Conservation (phyloP, 768 basidiomycete species). For the Psilocybe tampanensis region DNA sequence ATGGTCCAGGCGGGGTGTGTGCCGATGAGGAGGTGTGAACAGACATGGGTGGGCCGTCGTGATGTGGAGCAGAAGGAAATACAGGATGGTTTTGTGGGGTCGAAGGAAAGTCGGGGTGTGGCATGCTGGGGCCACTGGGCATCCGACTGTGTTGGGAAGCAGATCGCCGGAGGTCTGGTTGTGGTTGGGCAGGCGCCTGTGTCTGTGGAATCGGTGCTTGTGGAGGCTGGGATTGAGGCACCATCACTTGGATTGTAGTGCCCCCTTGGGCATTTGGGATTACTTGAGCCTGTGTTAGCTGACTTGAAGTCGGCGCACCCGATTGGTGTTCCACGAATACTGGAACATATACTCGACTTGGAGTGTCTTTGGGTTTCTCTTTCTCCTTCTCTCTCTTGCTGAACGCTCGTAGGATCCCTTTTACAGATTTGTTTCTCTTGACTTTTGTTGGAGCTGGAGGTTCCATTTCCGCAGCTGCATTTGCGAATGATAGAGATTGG, state of each 20-base stretch:
- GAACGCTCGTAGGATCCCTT: slow-evolving; percentile 50
- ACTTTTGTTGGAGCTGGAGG: slow-evolving; percentile 14
- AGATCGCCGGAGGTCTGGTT: slow-evolving; percentile 10
- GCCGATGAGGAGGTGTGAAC: no score
- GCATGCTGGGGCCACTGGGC: background rate
- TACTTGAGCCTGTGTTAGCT: background rate
- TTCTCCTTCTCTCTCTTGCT: slow-evolving; percentile 29
- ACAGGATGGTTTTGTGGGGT: background rate
- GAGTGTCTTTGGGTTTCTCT: slow-evolving; percentile 19
- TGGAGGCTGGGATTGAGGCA: background rate
- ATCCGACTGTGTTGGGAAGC: slow-evolving; percentile 10
- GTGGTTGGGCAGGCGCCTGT: background rate
- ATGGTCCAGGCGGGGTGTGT: no score
- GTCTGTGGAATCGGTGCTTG: background rate
- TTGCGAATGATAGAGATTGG: slow-evolving; percentile 17
- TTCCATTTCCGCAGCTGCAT: slow-evolving; percentile 2
- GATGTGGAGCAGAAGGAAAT: background rate
- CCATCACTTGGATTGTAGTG: background rate
- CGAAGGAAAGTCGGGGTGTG: background rate
- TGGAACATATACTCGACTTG: slow-evolving; percentile 26
- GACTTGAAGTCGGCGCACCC: background rate
- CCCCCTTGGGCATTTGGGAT: background rate
- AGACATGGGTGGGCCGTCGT: slow-evolving; percentile 5
- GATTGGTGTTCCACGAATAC: slow-evolving; percentile 22
- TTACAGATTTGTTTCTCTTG: slow-evolving; percentile 35